Evolutionary conservation across 176 grass and related monocot genomes (phyloP).

Genomic region (Aegilops speltoides): DNA sequence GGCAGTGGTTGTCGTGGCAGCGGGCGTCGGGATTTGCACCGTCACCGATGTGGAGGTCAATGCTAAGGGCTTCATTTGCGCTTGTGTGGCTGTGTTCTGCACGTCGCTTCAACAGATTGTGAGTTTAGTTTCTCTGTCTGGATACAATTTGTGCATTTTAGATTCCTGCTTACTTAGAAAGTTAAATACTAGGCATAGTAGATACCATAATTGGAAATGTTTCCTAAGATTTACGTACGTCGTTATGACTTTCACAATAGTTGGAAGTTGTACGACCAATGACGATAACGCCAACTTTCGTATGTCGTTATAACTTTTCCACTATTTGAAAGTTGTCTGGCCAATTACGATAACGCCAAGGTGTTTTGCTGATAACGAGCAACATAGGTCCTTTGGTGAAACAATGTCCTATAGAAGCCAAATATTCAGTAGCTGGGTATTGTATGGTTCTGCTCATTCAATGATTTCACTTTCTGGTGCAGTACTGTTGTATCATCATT

Average conservation of each 20-base stretch:
- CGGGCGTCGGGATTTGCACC: constrained; percentile 85
- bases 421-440: neutral
- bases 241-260: neutral
- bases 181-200: neutral
- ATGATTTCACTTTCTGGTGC: constrained; percentile 1
- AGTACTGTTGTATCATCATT: neutral
- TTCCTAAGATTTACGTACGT: neutral
- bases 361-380: neutral
- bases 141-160: neutral
- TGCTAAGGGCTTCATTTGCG: constrained; percentile 78
- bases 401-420: neutral
- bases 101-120: constrained; percentile 96
- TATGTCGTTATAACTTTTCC: neutral
- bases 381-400: neutral
- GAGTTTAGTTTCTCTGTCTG: constrained; percentile 19
- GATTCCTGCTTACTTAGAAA: neutral
- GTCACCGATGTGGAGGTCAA: constrained; percentile 91
- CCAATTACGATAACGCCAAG: neutral
- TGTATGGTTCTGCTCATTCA: neutral
- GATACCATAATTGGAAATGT: neutral
- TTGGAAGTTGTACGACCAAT: neutral
- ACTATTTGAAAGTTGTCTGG: too few species aligned
- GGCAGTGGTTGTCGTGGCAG: constrained; percentile 67
- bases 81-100: constrained; percentile 85
- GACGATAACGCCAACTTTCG: neutral